Percentiles rank a stretch among this genome's conserved stretches.
phyloP scores from a whole-genome alignment of 139 green algal genomes.

The Chlorella ohadii region DNA sequence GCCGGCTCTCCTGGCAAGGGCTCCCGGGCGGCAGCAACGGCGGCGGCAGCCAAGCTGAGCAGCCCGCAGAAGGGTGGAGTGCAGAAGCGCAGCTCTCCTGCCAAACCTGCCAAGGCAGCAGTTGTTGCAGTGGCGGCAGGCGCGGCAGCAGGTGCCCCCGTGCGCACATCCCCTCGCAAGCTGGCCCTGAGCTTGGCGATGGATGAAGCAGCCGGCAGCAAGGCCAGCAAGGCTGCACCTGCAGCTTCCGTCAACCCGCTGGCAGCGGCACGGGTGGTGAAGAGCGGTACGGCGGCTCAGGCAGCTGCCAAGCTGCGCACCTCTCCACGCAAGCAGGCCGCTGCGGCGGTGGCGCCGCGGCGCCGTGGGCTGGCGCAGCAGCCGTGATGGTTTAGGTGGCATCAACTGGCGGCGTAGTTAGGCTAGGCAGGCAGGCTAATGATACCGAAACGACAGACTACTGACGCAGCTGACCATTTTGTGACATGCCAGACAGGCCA shows the following conservation, averaged over 20 bases:
- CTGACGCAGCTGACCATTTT: neutral
- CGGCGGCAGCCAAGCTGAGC: slow-evolving; percentile 14
- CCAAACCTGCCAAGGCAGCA: neutral
- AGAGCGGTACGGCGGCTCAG: neutral
- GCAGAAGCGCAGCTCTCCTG: slow-evolving; percentile 13
- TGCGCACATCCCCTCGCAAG: neutral
- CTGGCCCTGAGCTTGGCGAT: neutral
- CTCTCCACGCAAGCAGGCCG: neutral
- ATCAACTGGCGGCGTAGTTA: neutral
- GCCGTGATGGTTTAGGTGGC: neutral
- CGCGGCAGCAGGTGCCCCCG: neutral
- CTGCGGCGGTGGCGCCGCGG: neutral
- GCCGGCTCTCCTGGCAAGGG: neutral
- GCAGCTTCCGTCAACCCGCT: neutral
- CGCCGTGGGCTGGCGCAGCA: neutral
- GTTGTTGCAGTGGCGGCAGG: neutral
- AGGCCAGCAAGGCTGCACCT: neutral
- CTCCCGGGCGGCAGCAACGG: neutral
- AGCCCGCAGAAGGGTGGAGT: slow-evolving; percentile 14
- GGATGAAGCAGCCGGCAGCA: neutral
- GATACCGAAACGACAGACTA: neutral
- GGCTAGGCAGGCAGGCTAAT: neutral
- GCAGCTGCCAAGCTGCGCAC: no score
- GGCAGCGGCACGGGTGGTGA: neutral
- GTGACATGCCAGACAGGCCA: neutral